Percentiles rank a stretch among this genome's conserved stretches.
phyloP scores from a whole-genome alignment of 805 yeast genomes.

The Kluyveromyces wickerhamii region DNA sequence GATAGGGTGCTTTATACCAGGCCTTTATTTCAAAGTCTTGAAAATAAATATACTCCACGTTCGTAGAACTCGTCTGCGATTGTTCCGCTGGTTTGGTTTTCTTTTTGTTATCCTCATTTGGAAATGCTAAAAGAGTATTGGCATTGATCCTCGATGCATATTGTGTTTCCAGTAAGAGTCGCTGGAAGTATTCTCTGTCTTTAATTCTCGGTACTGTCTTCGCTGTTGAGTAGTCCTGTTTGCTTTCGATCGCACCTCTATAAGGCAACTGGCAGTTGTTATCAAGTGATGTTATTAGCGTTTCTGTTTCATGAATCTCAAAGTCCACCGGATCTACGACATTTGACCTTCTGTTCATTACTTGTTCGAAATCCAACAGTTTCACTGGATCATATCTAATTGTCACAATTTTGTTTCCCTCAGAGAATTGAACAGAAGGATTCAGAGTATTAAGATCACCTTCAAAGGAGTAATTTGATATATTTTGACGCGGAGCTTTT shows the following conservation, averaged over 20 bases:
- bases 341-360: conserved; percentile 2
- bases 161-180: conserved; percentile 34
- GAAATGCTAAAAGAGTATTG: conserved; percentile 28
- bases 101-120: conserved; percentile 15
- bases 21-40: conserved; percentile 71
- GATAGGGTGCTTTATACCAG: conserved; percentile 92
- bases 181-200: conserved; percentile 45
- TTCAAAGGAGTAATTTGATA: no score
- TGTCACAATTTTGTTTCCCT: conserved; percentile 14
- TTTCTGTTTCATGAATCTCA: conserved; percentile 36
- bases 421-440: conserved; percentile 18
- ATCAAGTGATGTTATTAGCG: conserved; percentile 14
- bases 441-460: conserved; percentile 19
- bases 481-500: no score
- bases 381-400: conserved; percentile 21
- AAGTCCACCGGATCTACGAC: conserved; percentile 16
- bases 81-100: conserved; percentile 9
- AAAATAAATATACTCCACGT: conserved; percentile 57
- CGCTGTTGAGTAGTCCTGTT: conserved; percentile 46
- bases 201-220: conserved; percentile 50
- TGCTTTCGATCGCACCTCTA: conserved; percentile 54
- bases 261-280: conserved; percentile 41
- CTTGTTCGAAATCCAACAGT: conserved; percentile 17
- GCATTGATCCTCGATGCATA: conserved; percentile 31
- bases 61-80: conserved; percentile 28